These are phyloP conservation scores for Fonsecaea nubica DNA, from an alignment of 2,329 filamentous ascomycete species.

Conservation along the genomic window DNA sequence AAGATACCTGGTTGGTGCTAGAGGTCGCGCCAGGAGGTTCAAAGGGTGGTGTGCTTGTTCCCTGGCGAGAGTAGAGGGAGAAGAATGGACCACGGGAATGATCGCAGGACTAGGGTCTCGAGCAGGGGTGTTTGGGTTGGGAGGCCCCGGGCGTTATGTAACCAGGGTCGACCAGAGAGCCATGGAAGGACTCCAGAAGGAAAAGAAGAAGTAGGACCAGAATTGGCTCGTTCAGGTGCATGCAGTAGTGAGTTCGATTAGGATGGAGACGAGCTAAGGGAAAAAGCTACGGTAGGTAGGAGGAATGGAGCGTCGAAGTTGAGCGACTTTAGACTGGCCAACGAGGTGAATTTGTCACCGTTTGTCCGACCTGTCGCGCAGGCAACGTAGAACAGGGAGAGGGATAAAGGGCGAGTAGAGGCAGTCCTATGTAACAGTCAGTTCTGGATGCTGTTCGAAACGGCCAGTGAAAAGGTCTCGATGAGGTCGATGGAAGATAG, in stretches of 20 bases:
- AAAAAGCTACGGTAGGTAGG: slow-evolving; percentile 1
- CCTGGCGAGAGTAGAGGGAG: slow-evolving; percentile 1
- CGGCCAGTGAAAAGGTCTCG: background rate
- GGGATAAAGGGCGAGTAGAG: background rate
- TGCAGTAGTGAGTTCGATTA: slow-evolving; percentile 13
- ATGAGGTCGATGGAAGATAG: background rate
- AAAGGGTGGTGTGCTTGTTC: slow-evolving; percentile 11
- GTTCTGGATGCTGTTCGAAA: background rate
- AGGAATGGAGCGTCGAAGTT: background rate
- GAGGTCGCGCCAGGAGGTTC: slow-evolving; percentile 1
- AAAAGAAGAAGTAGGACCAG: slow-evolving; percentile 15
- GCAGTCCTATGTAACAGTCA: background rate
- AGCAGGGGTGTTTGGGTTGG: background rate
- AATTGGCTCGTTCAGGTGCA: background rate
- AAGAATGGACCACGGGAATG: background rate
- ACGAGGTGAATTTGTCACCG: background rate
- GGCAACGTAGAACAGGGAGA: background rate
- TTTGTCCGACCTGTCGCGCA: slow-evolving; percentile 1
- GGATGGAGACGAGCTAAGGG: background rate
- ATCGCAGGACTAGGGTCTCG: background rate
- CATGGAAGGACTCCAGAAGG: slow-evolving; percentile 20
- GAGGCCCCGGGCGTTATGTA: background rate
- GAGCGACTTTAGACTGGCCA: background rate
- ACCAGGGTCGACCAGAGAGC: slow-evolving; percentile 1
- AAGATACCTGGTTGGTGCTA: slow-evolving; percentile 14